These are phyloP conservation scores for Plasmodium relictum DNA, from an alignment of 169 alveolate genomes.

Conservation along the genomic window DNA sequence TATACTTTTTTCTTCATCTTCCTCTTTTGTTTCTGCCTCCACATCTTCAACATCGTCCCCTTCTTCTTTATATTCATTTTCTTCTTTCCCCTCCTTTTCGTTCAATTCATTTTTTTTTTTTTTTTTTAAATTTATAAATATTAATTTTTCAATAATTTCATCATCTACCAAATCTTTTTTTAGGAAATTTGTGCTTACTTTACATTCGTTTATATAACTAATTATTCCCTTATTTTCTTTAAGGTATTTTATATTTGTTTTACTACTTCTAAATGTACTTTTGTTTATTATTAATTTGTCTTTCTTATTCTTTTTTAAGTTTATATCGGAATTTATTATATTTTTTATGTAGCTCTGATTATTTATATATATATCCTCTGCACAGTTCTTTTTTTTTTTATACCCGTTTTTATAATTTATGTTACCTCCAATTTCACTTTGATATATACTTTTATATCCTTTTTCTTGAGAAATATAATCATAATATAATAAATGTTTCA, in stretches of 20 bases:
- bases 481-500: no score
- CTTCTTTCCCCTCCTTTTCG: not conserved
- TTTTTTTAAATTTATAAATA: not conserved
- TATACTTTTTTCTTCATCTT: no score
- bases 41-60: not conserved
- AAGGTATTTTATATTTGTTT: not conserved
- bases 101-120: not conserved
- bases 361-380: not conserved
- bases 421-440: no score
- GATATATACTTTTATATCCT: no score
- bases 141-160: conserved; percentile 12
- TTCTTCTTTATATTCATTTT: conserved; percentile 10
- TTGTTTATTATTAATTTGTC: not conserved
- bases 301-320: not conserved
- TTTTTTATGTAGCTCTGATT: not conserved
- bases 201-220: not conserved
- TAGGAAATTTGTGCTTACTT: conserved; percentile 6
- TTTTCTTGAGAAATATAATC: no score
- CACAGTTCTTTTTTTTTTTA: no score
- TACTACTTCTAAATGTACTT: not conserved
- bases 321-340: not conserved
- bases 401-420: no score
- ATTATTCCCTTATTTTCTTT: not conserved
- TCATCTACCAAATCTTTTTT: not conserved
- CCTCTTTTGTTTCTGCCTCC: no score